Percentiles rank a stretch among this genome's conserved stretches.
Conservation (phyloP, 495 filamentous ascomycete genomes). For the Pyrenula massariospora region DNA sequence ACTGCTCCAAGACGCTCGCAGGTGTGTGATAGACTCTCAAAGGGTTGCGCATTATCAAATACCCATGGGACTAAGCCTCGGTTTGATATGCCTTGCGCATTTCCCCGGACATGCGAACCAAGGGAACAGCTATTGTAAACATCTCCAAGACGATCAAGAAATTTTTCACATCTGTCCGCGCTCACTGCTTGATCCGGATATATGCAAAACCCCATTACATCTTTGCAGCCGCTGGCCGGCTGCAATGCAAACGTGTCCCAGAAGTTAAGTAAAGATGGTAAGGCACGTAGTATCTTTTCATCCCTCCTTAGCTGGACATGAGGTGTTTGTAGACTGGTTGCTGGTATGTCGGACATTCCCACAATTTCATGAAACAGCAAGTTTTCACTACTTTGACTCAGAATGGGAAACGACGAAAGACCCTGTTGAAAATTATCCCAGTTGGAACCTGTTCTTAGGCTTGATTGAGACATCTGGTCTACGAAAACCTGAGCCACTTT, state of each 20-base stretch:
- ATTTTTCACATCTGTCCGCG: constrained; percentile 47
- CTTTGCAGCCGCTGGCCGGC: constrained; percentile 66
- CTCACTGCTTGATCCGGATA: constrained; percentile 52
- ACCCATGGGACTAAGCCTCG: constrained; percentile 48
- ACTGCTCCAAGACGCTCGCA: constrained; percentile 30
- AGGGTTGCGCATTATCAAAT: constrained; percentile 19
- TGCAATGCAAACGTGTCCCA: constrained; percentile 85
- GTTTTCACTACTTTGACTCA: not conserved
- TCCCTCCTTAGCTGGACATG: constrained; percentile 69
- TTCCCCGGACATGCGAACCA: constrained; percentile 53
- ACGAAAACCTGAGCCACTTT: constrained; percentile 34
- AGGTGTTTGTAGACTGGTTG: constrained; percentile 36
- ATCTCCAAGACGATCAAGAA: constrained; percentile 59
- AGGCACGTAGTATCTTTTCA: constrained; percentile 59
- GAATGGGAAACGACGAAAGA: not conserved
- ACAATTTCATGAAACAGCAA: constrained; percentile 1
- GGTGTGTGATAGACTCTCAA: constrained; percentile 24
- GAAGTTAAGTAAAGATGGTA: constrained; percentile 70
- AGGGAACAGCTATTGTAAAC: constrained; percentile 73
- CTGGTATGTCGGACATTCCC: constrained; percentile 17
- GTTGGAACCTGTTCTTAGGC: not conserved
- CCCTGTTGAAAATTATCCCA: not conserved
- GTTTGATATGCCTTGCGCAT: constrained; percentile 34
- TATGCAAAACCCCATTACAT: constrained; percentile 71
- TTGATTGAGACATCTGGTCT: constrained; percentile 36